Evolutionary conservation across 1,284 basidiomycete genomes (phyloP), one percentile per base, ranked within the genome.

Genomic region (Puccinia hordei): DNA sequence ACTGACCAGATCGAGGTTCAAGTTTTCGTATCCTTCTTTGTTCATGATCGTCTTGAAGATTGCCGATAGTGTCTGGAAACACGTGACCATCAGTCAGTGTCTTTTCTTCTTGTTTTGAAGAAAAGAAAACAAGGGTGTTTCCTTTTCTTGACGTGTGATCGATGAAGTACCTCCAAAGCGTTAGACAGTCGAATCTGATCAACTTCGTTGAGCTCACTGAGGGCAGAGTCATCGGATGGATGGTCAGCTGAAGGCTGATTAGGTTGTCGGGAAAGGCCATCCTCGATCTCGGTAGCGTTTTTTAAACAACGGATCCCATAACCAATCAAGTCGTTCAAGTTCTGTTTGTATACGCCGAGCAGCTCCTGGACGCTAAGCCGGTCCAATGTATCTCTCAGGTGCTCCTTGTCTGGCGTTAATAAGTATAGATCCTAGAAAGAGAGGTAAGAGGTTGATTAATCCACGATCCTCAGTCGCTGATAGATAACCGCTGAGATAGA

Each of bases 1-100:
- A n/a, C 53, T 81, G 73, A 83, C 81, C 24, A 83, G 53, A 38
- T 84, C 82, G 41, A 76, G 73, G 41, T 74, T 81, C 53, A 82
- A 82, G 61, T 85, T 83, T 46, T 81, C 69, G 38, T 81, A 83
- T 5, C 68, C 77, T 38, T 80, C 44, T 49, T 80, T 80, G 13
- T 33, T 53, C 46, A 80, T 51, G 22, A 80, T 63, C 22, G 68
- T 51, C 46, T 69, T 69, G 46, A 59, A 73, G 35, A 80, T 55
- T 22, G 55, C 69, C 41, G 77, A 80, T 17, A 80, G 46, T 33
- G 69, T 73, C 77, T 80, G 65, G 19, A 22, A 1, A 49, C 24
- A 55, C 30, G 27, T 33, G 49, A 5, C 71, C 22, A 33, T 13
- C 17, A 57, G 49, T 73, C 51, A 73, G 66, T n/a, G n/a, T n/a